Base-by-base conservation (phyloP, 257 asterid species). In the Paraleonurus japonicus region DNA sequence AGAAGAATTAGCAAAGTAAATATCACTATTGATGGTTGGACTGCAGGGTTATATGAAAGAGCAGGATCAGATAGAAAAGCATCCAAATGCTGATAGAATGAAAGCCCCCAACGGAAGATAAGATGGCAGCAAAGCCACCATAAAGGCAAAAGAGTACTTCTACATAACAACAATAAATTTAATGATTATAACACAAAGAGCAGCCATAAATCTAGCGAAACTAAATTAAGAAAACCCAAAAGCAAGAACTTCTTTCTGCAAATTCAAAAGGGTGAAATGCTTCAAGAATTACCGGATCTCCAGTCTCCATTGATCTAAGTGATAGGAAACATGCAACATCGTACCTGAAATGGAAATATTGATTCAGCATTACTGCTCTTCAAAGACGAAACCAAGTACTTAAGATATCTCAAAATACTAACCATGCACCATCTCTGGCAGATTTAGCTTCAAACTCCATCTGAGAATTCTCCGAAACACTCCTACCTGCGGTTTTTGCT, bases 361-460 rank as follows among this genome's bases (percentile, higher is more conserved):
- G 23, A 8, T 61, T 57, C 50, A 72, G 50, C 65, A 70, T 59
- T 62, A 51, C 10, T 41, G 28, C 41, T 19, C 47, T 60, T 67
- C 69, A 45, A 48, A 47, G 39, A 67, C 47, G 74, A 53, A 32
- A 59, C 65, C 13, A 37, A 28, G 62, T 43, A 37, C 48, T 59
- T 11, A 72, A 55, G 15, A 32, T 37, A 58, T 11, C 45, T 27
- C 4, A 45, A 76, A 78, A 48, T 72, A 80, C 92, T 61, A 71
- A 90, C 98, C 98, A 94, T 81, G 98, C 98, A 79, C 98, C 98
- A 82, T 92, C 98, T 73, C 98, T 85, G 43, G 97, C 92, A 75
- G 97, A 92, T 79, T 88, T 88, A 35, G 97, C 98, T 90, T 92
- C 97, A 77, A 88, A 90, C 79, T 92, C 98, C 97, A 90, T 85